These are phyloP conservation scores for Mycena floridula DNA, from an alignment of 768 basidiomycete genomes.

Conservation along the genomic window DNA sequence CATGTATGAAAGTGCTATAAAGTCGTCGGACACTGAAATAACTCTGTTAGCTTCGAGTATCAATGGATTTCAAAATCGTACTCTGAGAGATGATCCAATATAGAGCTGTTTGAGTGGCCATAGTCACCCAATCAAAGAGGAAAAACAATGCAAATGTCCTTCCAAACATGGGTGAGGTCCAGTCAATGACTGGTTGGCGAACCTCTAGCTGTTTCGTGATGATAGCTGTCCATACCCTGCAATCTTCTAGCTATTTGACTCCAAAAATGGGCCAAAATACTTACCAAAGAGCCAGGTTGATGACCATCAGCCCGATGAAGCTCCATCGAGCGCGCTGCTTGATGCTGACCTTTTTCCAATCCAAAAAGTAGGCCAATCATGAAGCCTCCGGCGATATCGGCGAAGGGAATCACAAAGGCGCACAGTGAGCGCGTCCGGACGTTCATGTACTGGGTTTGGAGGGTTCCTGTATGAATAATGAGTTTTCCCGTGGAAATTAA, in stretches of 20 bases:
- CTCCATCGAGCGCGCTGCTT: conserved; percentile 25
- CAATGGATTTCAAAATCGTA: conserved; percentile 6
- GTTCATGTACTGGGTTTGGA: conserved; percentile 27
- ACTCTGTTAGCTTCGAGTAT: not conserved
- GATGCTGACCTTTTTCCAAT: conserved; percentile 19
- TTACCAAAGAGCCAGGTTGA: conserved; percentile 23
- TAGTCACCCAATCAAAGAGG: conserved; percentile 25
- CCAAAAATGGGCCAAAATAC: too few relatives aligned
- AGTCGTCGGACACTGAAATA: conserved; percentile 24
- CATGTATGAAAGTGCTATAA: conserved; percentile 26
- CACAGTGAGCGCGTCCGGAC: conserved; percentile 24
- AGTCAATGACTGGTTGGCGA: conserved; percentile 23
- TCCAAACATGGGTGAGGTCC: conserved; percentile 23
- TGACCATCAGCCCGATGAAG: conserved; percentile 21
- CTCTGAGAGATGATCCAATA: conserved; percentile 27
- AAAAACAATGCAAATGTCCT: conserved; percentile 24
- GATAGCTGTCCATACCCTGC: conserved; percentile 24
- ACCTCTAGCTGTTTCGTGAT: conserved; percentile 25
- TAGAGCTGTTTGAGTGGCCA: conserved; percentile 26
- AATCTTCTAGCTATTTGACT: not conserved
- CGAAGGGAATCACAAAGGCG: conserved; percentile 22
- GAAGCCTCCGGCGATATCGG: conserved; percentile 23
- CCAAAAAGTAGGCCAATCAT: conserved; percentile 26
- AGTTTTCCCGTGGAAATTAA: too few relatives aligned
- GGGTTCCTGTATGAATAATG: conserved; percentile 26